These are phyloP conservation scores for Firmiana major DNA, from an alignment of 345 rosid species.

Conservation along the genomic window DNA sequence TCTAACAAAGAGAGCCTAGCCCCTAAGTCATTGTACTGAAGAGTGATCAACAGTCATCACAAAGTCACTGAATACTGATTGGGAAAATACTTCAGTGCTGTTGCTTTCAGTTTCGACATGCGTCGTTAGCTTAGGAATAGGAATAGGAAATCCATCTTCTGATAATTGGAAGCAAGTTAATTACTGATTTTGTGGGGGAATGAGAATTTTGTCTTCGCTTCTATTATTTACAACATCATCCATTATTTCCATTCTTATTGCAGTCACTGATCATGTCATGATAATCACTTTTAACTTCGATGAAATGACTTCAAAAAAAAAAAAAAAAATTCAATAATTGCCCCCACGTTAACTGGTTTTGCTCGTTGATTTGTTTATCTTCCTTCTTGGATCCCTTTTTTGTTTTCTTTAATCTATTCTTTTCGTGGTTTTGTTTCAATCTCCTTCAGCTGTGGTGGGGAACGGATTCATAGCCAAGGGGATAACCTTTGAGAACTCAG, in stretches of 20 bases:
- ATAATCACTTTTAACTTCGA: neutral
- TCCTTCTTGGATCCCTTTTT: neutral
- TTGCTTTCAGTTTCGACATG: too few relatives aligned
- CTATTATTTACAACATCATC: neutral
- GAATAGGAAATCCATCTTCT: too few relatives aligned
- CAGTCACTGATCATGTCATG: neutral
- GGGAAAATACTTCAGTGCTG: too few relatives aligned
- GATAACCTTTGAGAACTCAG: conserved; percentile 66
- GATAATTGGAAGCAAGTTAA: too few relatives aligned
- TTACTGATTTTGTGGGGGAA: too few relatives aligned
- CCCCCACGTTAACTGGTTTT: neutral
- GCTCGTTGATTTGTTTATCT: neutral
- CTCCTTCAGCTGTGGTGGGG: conserved; percentile 59
- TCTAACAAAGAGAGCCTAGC: too few relatives aligned
- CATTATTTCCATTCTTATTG: neutral
- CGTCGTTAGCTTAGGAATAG: too few relatives aligned
- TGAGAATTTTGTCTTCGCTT: neutral
- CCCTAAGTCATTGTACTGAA: too few relatives aligned
- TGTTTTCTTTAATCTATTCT: neutral
- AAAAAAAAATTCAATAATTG: neutral
- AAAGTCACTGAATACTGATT: too few relatives aligned
- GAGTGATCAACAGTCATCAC: too few relatives aligned
- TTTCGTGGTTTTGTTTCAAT: neutral
- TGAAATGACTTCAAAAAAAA: neutral
- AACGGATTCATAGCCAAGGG: conserved; percentile 70